Conservation (phyloP, 495 filamentous ascomycete genomes). For the Hypoxylon perforatum region DNA sequence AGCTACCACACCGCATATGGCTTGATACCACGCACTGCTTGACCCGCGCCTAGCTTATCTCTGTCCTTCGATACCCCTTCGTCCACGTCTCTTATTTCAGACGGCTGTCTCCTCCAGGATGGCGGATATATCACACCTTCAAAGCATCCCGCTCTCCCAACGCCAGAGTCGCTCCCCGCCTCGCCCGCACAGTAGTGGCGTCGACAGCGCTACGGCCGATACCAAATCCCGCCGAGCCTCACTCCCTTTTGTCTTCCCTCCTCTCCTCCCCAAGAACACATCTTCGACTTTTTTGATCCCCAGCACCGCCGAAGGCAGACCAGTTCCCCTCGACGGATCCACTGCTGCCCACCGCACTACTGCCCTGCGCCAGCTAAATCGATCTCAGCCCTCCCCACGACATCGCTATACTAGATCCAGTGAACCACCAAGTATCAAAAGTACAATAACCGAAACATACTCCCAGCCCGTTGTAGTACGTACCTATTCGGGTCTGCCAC, state of each 20-base stretch:
- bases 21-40: slow-evolving; percentile 20
- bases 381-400: slow-evolving; percentile 54
- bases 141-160: slow-evolving; percentile 8
- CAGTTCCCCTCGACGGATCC: slow-evolving; percentile 56
- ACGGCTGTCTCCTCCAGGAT: slow-evolving; percentile 16
- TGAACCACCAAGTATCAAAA: slow-evolving; percentile 40
- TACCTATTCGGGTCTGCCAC: slow-evolving; percentile 59
- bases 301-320: slow-evolving; percentile 58
- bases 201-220: slow-evolving; percentile 4
- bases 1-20: slow-evolving; percentile 32
- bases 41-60: slow-evolving; percentile 9
- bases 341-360: slow-evolving; percentile 54
- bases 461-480: slow-evolving; percentile 66
- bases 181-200: not conserved
- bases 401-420: slow-evolving; percentile 56
- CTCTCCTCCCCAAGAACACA: slow-evolving; percentile 50
- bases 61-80: slow-evolving; percentile 6
- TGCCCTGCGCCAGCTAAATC: slow-evolving; percentile 58
- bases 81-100: slow-evolving; percentile 23
- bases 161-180: slow-evolving; percentile 23
- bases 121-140: slow-evolving; percentile 26
- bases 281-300: slow-evolving; percentile 56
- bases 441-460: slow-evolving; percentile 63
- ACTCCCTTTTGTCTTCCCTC: slow-evolving; percentile 52
- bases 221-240: slow-evolving; percentile 31